Percentiles rank a stretch among this genome's conserved stretches.
Conservation (phyloP, 495 filamentous ascomycete species). For the Penicillium simplicissimum region DNA sequence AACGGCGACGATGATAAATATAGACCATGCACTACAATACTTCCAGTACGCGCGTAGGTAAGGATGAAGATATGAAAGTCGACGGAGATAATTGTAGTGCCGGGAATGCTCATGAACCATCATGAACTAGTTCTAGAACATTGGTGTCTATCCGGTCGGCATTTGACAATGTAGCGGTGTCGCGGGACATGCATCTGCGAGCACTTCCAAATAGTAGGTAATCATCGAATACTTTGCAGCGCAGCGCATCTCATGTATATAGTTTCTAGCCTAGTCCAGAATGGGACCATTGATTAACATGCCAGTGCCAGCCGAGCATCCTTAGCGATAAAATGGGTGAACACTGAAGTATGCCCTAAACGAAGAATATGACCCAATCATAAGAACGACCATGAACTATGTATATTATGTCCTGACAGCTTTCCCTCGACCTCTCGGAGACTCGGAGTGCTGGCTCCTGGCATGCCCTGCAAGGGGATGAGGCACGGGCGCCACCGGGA, state of each 20-base stretch:
- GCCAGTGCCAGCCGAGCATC: conserved; percentile 6
- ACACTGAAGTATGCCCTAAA: not conserved
- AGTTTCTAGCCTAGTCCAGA: not conserved
- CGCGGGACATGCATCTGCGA: not conserved
- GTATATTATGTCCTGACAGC: not conserved
- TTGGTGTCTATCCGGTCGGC: not conserved
- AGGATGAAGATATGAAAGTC: not conserved
- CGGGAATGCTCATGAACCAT: not conserved
- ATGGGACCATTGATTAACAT: conserved; percentile 6
- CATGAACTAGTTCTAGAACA: not conserved
- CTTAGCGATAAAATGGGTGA: not conserved
- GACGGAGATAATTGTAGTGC: not conserved
- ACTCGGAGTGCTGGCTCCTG: not conserved
- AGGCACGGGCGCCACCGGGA: conserved; percentile 13
- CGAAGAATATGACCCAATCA: not conserved
- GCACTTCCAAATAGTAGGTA: not conserved
- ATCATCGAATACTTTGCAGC: not conserved
- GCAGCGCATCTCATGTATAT: not conserved
- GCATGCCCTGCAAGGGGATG: not conserved
- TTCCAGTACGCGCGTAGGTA: not conserved
- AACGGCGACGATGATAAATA: not conserved
- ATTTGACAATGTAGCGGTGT: conserved; percentile 11
- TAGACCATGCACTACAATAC: not conserved
- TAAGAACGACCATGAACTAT: not conserved
- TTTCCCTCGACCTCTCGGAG: not conserved